Conservation (phyloP, 208 protist species). For the Trypanosoma platydactyli region DNA sequence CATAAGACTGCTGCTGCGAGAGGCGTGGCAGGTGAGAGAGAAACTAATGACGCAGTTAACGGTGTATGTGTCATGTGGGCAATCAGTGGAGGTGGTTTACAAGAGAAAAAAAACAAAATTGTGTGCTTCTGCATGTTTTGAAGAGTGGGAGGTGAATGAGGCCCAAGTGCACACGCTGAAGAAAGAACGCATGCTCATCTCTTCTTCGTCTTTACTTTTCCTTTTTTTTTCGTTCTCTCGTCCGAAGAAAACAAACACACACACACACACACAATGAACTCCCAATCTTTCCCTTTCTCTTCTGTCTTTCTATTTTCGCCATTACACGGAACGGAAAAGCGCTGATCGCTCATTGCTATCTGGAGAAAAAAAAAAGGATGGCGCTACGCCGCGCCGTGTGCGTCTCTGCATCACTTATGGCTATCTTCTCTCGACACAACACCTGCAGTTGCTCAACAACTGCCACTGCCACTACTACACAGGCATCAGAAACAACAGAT, state of each 20-base stretch:
- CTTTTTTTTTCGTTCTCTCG: no score
- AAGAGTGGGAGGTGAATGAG: no score
- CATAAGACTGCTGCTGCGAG: background rate
- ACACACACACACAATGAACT: no score
- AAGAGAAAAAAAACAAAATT: no score
- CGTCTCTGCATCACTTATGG: background rate
- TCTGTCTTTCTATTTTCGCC: background rate
- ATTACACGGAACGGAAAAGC: background rate
- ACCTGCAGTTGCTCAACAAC: background rate
- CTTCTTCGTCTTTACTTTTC: no score
- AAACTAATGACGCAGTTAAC: no score
- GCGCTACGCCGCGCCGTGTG: constrained; percentile 6
- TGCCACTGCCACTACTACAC: background rate
- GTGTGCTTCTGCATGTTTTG: no score
- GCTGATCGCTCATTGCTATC: background rate
- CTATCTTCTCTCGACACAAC: background rate
- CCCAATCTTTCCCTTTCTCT: constrained; percentile 1
- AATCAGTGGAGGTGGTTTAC: no score
- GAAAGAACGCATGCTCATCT: no score
- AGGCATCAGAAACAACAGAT: background rate
- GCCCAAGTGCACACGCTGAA: no score
- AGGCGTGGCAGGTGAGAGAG: background rate
- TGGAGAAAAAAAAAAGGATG: constrained; percentile 3
- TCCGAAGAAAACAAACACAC: no score
- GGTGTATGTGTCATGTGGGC: no score